These are phyloP conservation scores for Crithidia brevicula DNA, from an alignment of 208 protist genomes.

Conservation along the genomic window DNA sequence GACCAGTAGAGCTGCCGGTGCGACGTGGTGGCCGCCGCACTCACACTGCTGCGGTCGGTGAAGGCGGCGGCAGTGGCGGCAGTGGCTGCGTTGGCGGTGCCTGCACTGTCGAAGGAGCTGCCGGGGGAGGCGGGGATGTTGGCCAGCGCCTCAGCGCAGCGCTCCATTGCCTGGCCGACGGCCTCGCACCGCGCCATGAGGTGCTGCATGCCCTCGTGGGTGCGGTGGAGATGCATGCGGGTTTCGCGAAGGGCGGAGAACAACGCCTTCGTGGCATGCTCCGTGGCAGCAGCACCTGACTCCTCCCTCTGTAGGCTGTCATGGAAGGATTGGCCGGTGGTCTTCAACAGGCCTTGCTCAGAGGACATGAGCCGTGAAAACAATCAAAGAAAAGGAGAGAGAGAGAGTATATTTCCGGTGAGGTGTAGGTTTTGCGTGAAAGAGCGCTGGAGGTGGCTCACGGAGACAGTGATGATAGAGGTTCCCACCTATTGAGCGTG, in stretches of 20 bases:
- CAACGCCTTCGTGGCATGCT: background rate
- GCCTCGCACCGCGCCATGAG: background rate
- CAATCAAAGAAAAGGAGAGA: background rate
- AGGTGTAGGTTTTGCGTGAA: too few species aligned
- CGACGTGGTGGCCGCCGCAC: background rate
- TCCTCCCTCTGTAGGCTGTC: background rate
- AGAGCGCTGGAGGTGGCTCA: too few species aligned
- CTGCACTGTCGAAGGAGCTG: too few species aligned
- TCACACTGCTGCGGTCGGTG: too few species aligned
- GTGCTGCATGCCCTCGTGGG: conserved; percentile 2
- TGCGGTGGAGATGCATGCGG: background rate
- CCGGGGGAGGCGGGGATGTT: background rate
- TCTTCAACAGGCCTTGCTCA: too few species aligned
- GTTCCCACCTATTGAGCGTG: too few species aligned
- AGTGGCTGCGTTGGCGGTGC: background rate
- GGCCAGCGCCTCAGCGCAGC: conserved; percentile 6
- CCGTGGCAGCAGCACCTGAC: too few species aligned
- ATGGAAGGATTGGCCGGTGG: background rate
- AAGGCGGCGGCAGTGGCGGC: background rate
- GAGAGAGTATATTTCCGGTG: too few species aligned
- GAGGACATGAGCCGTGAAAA: conserved; percentile 12
- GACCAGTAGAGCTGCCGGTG: conserved; percentile 12
- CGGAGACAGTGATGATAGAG: too few species aligned
- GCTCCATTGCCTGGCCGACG: background rate
- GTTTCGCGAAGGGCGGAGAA: background rate